Conservation (phyloP, 345 rosid genomes). For the Pseudoturritis turrita region DNA sequence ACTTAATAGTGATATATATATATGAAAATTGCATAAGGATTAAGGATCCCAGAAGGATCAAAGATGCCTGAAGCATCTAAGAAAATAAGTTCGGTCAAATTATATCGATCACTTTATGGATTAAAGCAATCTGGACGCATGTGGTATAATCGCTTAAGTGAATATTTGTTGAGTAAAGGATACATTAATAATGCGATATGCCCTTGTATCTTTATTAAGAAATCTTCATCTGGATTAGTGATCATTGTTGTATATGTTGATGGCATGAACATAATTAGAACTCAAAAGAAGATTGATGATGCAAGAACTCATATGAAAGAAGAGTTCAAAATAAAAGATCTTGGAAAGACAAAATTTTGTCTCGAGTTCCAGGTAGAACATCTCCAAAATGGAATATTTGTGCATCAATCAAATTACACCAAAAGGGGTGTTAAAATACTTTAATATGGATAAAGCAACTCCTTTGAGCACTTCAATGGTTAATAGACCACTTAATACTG, state of each 20-base stretch:
- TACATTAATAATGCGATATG: neutral
- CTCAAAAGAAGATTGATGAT: no score
- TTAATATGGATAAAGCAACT: neutral
- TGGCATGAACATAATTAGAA: neutral
- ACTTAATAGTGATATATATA: neutral
- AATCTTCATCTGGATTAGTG: neutral
- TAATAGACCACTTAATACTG: neutral
- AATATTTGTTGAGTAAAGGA: neutral
- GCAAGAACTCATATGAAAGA: no score
- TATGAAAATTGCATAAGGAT: no score
- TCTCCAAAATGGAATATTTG: neutral
- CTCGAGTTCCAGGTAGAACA: neutral
- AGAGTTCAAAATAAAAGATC: no score
- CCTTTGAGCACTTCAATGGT: neutral
- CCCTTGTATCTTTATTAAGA: neutral
- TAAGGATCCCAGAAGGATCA: neutral
- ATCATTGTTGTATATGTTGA: neutral
- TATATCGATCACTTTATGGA: no score
- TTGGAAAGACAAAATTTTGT: neutral
- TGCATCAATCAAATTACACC: neutral
- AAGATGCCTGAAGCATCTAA: neutral
- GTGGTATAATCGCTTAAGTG: neutral
- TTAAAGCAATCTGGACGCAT: no score
- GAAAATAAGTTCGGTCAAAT: neutral
- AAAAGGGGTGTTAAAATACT: neutral